Percentiles rank a stretch among this genome's conserved stretches.
Conservation (phyloP, 192 early-diverging fungal genomes). For the Podila clonocystis region DNA sequence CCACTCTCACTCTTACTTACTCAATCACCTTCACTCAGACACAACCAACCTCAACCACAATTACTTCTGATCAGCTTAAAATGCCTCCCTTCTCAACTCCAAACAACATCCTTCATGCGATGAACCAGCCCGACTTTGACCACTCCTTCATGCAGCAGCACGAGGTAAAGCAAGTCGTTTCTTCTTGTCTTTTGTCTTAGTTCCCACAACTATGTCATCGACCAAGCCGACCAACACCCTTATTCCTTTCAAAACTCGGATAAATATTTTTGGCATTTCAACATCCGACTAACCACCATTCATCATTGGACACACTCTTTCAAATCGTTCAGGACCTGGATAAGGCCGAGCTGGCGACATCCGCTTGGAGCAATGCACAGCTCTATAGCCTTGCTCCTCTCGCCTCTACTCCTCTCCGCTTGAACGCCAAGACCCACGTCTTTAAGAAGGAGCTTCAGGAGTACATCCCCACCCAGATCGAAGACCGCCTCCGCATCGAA, state of each 20-base stretch:
- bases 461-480: conserved; percentile 39
- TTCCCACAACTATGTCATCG: neutral
- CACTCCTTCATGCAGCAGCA: conserved; percentile 20
- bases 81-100: conserved; percentile 41
- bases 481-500: conserved; percentile 47
- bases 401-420: conserved; percentile 6
- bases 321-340: neutral
- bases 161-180: conserved; percentile 15
- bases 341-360: conserved; percentile 7
- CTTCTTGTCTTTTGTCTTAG: neutral
- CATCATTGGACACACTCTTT: neutral
- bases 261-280: neutral
- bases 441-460: conserved; percentile 51
- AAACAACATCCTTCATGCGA: neutral
- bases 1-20: neutral
- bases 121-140: conserved; percentile 9
- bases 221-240: too few species aligned
- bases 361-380: conserved; percentile 9
- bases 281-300: neutral
- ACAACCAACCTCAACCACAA: neutral
- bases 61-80: neutral
- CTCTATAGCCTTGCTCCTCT: conserved; percentile 4
- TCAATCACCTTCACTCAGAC: neutral
- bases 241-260: neutral
- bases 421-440: conserved; percentile 45